These are phyloP conservation scores for Theileria orientalis DNA, from an alignment of 169 alveolate genomes.

Conservation along the genomic window DNA sequence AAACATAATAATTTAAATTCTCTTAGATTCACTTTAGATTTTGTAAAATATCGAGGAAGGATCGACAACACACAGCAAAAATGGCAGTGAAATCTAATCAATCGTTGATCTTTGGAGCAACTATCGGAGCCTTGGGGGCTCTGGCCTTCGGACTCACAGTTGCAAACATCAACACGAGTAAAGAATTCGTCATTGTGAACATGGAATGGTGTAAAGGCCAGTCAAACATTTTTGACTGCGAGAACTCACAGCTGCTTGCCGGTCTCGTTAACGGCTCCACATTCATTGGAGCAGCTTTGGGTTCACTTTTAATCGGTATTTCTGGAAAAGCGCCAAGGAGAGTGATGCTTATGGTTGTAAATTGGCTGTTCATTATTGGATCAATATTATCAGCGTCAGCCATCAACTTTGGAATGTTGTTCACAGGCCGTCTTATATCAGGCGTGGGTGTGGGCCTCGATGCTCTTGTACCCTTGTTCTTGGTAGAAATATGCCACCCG, in stretches of 20 bases:
- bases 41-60: neutral
- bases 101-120: conserved; percentile 14
- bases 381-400: conserved; percentile 60
- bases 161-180: conserved; percentile 62
- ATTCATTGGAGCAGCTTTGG: conserved; percentile 75
- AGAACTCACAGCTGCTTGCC: conserved; percentile 41
- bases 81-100: neutral
- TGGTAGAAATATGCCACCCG: conserved; percentile 79
- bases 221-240: conserved; percentile 8
- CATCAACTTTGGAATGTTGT: conserved; percentile 64
- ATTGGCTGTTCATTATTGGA: conserved; percentile 61
- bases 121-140: conserved; percentile 69
- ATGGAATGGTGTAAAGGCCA: conserved; percentile 71
- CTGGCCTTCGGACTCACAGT: conserved; percentile 68
- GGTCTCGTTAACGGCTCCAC: conserved; percentile 58
- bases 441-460: conserved; percentile 84
- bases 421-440: conserved; percentile 74
- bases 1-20: neutral
- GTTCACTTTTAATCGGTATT: conserved; percentile 59
- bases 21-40: neutral
- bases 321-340: conserved; percentile 67
- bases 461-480: conserved; percentile 77
- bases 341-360: conserved; percentile 50
- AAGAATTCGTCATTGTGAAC: conserved; percentile 68
- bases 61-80: neutral